phyloP scores from a whole-genome alignment of 2,329 filamentous ascomycete species.

The Colletotrichum sp. region DNA sequence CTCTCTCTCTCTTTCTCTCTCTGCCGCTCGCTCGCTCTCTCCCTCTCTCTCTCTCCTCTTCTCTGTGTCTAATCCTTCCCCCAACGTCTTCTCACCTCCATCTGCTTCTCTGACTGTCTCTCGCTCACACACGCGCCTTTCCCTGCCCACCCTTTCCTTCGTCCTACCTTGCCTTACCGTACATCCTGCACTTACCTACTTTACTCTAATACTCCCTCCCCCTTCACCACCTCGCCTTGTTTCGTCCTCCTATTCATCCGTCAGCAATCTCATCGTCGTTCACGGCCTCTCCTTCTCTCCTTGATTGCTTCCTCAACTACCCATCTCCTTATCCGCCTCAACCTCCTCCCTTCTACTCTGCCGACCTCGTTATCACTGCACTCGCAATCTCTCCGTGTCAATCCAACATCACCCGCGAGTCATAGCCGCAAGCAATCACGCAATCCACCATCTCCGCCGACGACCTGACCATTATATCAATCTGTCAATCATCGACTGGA shows the following conservation, averaged over 20 bases:
- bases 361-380: not conserved
- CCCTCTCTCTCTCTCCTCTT: constrained; percentile 19
- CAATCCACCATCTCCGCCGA: constrained; percentile 9
- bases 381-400: not conserved
- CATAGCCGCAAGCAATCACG: constrained; percentile 20
- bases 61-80: constrained; percentile 12
- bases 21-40: constrained; percentile 26
- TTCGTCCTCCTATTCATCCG: not conserved
- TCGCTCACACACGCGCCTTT: constrained; percentile 23
- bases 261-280: constrained; percentile 2
- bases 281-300: constrained; percentile 21
- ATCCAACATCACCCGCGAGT: constrained; percentile 2
- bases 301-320: constrained; percentile 20
- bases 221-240: constrained; percentile 3
- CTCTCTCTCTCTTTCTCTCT: constrained; percentile 15
- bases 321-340: constrained; percentile 20
- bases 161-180: constrained; percentile 19
- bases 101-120: constrained; percentile 30
- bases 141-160: constrained; percentile 30
- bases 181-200: constrained; percentile 21
- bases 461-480: not conserved
- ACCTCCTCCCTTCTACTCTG: constrained; percentile 9
- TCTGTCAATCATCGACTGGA: constrained; percentile 14
- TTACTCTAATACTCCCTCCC: constrained; percentile 26
- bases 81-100: constrained; percentile 24